phyloP scores from a whole-genome alignment of 2,329 filamentous ascomycete genomes.

The Venturia nashicola region DNA sequence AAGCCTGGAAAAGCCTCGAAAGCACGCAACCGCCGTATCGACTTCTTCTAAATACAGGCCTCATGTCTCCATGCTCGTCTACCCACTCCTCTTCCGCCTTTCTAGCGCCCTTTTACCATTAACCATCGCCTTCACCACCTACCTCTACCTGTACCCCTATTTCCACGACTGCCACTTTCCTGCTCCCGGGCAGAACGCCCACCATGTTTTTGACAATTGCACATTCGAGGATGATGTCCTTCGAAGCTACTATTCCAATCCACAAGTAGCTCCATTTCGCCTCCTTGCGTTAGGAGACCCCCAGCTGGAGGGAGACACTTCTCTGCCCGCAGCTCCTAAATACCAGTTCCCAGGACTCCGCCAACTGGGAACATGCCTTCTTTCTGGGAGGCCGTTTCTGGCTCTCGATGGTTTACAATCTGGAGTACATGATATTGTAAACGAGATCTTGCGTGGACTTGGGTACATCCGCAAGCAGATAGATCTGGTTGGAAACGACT shows the following conservation, averaged over 20 bases:
- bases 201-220: not conserved
- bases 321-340: constrained; percentile 48
- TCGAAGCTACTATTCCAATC: constrained; percentile 15
- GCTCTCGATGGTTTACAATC: constrained; percentile 10
- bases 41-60: not conserved
- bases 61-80: constrained; percentile 33
- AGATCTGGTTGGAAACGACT: constrained; percentile 88
- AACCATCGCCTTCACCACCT: constrained; percentile 57
- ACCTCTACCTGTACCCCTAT: constrained; percentile 79
- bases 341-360: constrained; percentile 29
- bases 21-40: not conserved
- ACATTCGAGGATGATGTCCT: constrained; percentile 21
- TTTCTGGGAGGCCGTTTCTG: not conserved
- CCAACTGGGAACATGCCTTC: constrained; percentile 21
- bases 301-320: constrained; percentile 85
- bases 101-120: constrained; percentile 47
- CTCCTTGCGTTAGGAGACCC: constrained; percentile 83
- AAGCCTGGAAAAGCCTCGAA: too few species aligned
- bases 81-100: constrained; percentile 31
- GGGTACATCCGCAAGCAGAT: constrained; percentile 63
- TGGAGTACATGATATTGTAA: constrained; percentile 12
- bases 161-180: constrained; percentile 76
- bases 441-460: constrained; percentile 57
- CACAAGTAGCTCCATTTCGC: constrained; percentile 58
- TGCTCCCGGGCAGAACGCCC: constrained; percentile 13